These are phyloP conservation scores for Halteria grandinella DNA, from an alignment of 73 alveolate species.

Conservation along the genomic window DNA sequence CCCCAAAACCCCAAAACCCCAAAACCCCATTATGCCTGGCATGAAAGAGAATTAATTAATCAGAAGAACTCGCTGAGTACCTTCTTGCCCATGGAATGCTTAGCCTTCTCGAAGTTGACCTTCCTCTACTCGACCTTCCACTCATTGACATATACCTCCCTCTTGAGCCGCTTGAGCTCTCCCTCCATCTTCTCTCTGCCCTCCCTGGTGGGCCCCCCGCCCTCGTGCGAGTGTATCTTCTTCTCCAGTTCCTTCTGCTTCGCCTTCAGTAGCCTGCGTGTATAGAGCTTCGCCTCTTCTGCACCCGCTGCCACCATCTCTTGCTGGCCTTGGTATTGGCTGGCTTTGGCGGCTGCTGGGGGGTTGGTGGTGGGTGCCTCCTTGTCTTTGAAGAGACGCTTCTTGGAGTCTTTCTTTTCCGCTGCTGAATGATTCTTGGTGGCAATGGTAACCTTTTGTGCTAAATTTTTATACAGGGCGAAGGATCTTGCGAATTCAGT, in stretches of 20 bases:
- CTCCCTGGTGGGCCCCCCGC: constrained; percentile 4
- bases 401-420: neutral
- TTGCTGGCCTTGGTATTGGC: neutral
- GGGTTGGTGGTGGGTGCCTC: neutral
- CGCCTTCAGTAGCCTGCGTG: constrained; percentile 23
- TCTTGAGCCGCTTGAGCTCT: constrained; percentile 11
- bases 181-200: constrained; percentile 31
- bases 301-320: neutral
- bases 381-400: neutral
- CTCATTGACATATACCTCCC: constrained; percentile 44
- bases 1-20: too few relatives aligned
- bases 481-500: constrained; percentile 59
- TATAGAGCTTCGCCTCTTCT: constrained; percentile 14
- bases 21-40: too few relatives aligned
- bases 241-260: constrained; percentile 40
- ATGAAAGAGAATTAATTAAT: neutral
- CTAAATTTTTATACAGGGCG: constrained; percentile 30
- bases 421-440: neutral
- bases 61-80: constrained; percentile 30
- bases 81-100: constrained; percentile 15
- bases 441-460: neutral
- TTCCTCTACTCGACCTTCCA: constrained; percentile 24
- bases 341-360: neutral
- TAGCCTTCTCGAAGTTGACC: constrained; percentile 40
- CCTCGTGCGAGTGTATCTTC: neutral